Evolutionary conservation across 768 basidiomycete genomes (phyloP).

Genomic region (Phylloporus rhodoxanthus): DNA sequence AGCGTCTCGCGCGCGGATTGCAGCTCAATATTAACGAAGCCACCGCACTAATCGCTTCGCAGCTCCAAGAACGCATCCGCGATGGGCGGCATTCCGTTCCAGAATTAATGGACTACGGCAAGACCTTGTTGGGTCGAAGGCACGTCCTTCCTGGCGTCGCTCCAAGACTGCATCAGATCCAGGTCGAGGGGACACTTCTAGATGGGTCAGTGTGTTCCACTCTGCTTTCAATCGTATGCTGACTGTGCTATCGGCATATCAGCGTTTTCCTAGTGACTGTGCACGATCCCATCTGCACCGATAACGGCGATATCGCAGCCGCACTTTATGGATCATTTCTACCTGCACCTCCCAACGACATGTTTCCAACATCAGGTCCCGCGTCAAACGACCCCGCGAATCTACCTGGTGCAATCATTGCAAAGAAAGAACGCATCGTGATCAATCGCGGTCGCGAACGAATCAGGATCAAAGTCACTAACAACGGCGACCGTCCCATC

Average conservation of each 20-base stretch:
- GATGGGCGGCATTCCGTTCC: constrained; percentile 85
- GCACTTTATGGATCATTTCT: constrained; percentile 95
- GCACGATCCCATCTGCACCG: constrained; percentile 88
- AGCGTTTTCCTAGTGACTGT: constrained; percentile 92
- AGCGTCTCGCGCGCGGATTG: constrained; percentile 89
- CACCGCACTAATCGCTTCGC: constrained; percentile 82
- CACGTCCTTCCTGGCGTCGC: constrained; percentile 86
- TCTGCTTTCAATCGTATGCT: background rate
- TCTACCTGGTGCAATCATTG: constrained; percentile 72
- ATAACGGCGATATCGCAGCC: constrained; percentile 67
- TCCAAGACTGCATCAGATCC: constrained; percentile 73
- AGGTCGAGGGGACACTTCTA: constrained; percentile 88
- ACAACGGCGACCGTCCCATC: constrained; percentile 89
- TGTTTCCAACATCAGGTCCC: constrained; percentile 56
- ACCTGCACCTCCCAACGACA: constrained; percentile 60
- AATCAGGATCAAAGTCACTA: constrained; percentile 70
- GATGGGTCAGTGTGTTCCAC: constrained; percentile 61
- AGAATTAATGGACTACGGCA: constrained; percentile 91
- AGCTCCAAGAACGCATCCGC: constrained; percentile 88
- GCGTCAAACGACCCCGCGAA: constrained; percentile 46
- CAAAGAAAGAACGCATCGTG: constrained; percentile 56
- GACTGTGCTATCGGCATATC: background rate
- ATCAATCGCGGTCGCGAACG: constrained; percentile 74
- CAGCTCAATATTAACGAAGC: constrained; percentile 85
- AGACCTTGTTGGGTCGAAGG: constrained; percentile 75